These are phyloP conservation scores for Geoglossum cookeanum DNA, from an alignment of 2,329 filamentous ascomycete genomes.

Conservation along the genomic window DNA sequence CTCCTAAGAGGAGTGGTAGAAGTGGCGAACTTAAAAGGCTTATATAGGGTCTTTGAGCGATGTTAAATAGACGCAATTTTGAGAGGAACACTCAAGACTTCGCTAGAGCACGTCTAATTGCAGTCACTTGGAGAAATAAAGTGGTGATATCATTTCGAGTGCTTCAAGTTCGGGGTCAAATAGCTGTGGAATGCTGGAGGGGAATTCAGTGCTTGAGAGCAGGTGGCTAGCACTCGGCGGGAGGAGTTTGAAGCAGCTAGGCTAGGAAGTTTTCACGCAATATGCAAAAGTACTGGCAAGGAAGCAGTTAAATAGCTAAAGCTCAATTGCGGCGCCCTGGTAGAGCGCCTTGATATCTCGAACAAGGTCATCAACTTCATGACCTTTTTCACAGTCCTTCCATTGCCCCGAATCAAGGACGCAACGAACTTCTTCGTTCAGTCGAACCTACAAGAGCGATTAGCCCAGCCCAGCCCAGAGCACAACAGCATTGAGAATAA, in stretches of 20 bases:
- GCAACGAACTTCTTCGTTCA: conserved; percentile 68
- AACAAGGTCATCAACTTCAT: conserved; percentile 52
- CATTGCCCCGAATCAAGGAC: conserved; percentile 62
- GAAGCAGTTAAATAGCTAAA: background rate
- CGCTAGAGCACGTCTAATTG: background rate
- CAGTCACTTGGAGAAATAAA: background rate
- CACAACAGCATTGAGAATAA: background rate
- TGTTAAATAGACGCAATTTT: conserved; percentile 33
- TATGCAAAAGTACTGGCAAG: background rate
- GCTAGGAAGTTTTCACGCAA: background rate
- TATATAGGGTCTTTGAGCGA: conserved; percentile 89
- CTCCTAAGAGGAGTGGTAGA: conserved; percentile 66
- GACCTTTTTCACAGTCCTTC: conserved; percentile 55
- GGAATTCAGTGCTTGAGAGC: no score
- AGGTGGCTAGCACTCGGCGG: background rate
- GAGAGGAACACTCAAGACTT: no score
- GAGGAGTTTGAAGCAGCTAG: background rate
- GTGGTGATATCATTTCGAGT: background rate
- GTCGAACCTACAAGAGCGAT: conserved; percentile 22
- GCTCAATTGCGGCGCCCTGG: conserved; percentile 5
- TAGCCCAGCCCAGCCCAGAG: background rate
- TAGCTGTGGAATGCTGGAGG: background rate
- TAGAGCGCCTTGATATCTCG: conserved; percentile 57
- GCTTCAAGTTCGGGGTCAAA: background rate
- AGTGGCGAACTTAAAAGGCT: conserved; percentile 74